A percentile compares a stretch with the other conserved stretches of the same genome.
phyloP scores from a whole-genome alignment of 176 grass and related monocot genomes.

The Thalia dealbata region DNA sequence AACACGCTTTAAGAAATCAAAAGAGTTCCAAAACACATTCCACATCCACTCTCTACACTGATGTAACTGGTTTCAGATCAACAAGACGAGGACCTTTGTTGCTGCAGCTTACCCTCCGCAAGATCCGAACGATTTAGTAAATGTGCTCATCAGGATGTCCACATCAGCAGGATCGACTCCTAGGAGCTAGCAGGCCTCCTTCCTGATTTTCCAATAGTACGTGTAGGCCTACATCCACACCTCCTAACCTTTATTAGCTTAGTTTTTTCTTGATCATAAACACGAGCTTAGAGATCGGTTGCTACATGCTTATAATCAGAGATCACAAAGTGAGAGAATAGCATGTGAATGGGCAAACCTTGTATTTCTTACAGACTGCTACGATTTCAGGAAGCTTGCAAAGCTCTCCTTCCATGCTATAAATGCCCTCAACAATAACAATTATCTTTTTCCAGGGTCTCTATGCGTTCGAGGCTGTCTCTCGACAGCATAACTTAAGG shows the following conservation, averaged over 20 bases:
- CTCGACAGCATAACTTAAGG: constrained; percentile 19
- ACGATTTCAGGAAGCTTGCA: constrained; percentile 87
- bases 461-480: constrained; percentile 80
- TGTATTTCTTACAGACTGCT: constrained; percentile 89
- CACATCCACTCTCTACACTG: no score
- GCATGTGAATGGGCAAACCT: constrained; percentile 31
- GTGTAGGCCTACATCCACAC: constrained; percentile 53
- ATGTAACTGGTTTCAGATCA: no score
- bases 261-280: constrained; percentile 2
- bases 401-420: constrained; percentile 96
- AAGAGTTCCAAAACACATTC: neutral
- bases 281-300: neutral
- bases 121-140: constrained; percentile 94
- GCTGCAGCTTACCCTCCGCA: constrained; percentile 89
- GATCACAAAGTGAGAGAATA: neutral
- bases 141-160: constrained; percentile 97
- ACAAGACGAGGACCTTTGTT: constrained; percentile 50
- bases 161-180: constrained; percentile 80
- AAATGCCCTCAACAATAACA: constrained; percentile 90
- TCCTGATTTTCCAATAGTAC: constrained; percentile 76
- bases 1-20: neutral
- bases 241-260: neutral
- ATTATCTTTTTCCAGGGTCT: constrained; percentile 96
- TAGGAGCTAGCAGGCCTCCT: constrained; percentile 82
- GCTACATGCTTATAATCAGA: neutral